phyloP scores from a whole-genome alignment of 345 rosid species.

The Bruguiera sexangula region DNA sequence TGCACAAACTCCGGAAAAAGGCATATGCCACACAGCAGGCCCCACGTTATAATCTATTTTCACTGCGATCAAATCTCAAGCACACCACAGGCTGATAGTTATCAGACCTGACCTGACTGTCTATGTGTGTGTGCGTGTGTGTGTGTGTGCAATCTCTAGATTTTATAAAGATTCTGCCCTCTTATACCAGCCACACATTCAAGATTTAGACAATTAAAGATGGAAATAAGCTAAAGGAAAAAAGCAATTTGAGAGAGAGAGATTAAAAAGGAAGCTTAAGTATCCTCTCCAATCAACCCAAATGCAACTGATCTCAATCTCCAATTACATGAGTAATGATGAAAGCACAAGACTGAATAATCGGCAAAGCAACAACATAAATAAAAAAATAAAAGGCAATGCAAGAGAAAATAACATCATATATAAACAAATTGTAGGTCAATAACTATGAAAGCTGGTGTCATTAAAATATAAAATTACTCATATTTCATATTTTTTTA shows the following conservation, averaged over 20 bases:
- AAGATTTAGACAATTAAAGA: background rate
- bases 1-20: background rate
- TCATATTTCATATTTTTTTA: background rate
- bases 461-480: background rate
- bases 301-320: background rate
- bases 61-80: background rate
- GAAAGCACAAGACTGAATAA: background rate
- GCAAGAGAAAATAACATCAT: background rate
- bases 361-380: background rate
- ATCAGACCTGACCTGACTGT: no score
- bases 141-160: no score
- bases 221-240: background rate
- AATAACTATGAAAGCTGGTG: background rate
- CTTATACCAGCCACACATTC: no score
- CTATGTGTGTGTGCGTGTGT: no score
- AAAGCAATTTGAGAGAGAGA: background rate
- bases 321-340: background rate
- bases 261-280: background rate
- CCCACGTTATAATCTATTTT: slow-evolving; percentile 5
- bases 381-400: background rate
- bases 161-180: no score
- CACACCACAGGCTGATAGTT: background rate
- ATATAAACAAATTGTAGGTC: background rate
- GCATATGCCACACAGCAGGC: background rate
- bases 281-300: background rate